Evolutionary conservation across 495 filamentous ascomycete species (phyloP), one percentile per base, ranked within the genome.

Genomic region (Trichoderma reesei): DNA sequence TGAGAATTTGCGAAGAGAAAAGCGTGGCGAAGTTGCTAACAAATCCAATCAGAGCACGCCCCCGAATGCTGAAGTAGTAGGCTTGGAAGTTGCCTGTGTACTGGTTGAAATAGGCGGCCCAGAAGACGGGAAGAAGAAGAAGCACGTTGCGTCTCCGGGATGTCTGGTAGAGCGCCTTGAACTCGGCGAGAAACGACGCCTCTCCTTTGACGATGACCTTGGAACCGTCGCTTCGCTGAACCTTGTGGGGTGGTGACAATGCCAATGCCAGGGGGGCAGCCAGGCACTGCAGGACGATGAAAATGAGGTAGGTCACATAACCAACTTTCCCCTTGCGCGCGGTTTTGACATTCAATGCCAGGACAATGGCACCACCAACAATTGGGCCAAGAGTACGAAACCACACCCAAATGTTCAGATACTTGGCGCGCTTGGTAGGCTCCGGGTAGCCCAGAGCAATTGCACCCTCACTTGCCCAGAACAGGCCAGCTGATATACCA

Each of bases 41-140:
- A 33, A 79, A 71, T 31, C 76, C 75, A 10, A 76, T 77, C 1
- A 83, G 69, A 3, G 79, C 76, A 3, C 81, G 72, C 7, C 75
- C 74, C 0, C 78, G 75, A 8, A 83, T 78, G 6, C 76, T 78
- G 68, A 83, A 82, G 64, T 83, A 82, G 56, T 76, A 77, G 13
- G 79, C 77, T 60, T 81, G 71, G 67, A 81, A 83, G 64, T 79
- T 82, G 9, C 76, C 73, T 59, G 75, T 73, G 41, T 82, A 82
- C 36, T 79, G 78, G 60, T 80, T 78, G 72, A 80, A 82, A 39
- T 78, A 80, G 46, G 73, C 75, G 0, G 78, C 75, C 39, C 80
- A 71, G 42, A 80, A 79, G 31, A 82, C 67, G 6, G 80, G 79
- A 20, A 82, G 70, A 5, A 83, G 73, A 1, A 82, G 69, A 26